A percentile compares a stretch with the other conserved stretches of the same genome.
Conservation (phyloP, 371 early-diverging fungal genomes). For the Mucor irregularis region DNA sequence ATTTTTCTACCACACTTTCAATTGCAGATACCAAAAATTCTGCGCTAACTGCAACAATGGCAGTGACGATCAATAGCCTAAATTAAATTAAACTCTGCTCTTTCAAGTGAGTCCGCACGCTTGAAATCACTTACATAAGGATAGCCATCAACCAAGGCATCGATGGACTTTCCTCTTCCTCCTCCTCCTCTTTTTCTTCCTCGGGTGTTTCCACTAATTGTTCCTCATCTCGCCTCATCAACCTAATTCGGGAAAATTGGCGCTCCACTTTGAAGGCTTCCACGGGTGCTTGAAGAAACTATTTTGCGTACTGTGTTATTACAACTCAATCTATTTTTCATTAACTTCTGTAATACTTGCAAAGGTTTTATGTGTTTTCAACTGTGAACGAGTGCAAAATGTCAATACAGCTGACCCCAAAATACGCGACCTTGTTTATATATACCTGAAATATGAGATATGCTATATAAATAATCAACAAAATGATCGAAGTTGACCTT, state of each 20-base stretch:
- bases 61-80: conserved; percentile 38
- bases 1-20: conserved; percentile 64
- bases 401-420: conserved; percentile 62
- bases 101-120: not conserved
- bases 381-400: conserved; percentile 39
- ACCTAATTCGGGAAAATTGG: conserved; percentile 2
- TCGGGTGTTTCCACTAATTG: not conserved
- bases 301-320: conserved; percentile 57
- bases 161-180: conserved; percentile 57
- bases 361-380: too few species aligned
- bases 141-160: conserved; percentile 58
- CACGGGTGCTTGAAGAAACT: conserved; percentile 26
- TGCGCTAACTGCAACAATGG: conserved; percentile 73
- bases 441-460: conserved; percentile 80
- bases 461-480: conserved; percentile 71
- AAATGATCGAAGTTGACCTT: conserved; percentile 70
- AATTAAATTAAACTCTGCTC: not conserved
- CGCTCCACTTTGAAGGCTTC: conserved; percentile 21
- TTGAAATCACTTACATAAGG: conserved; percentile 41
- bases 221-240: not conserved
- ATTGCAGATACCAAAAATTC: conserved; percentile 83
- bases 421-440: conserved; percentile 63
- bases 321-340: too few species aligned
- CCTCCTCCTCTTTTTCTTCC: conserved; percentile 34
- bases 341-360: too few species aligned